Conservation (phyloP, 2,329 filamentous ascomycete species). For the Rhinocladiella similis region DNA sequence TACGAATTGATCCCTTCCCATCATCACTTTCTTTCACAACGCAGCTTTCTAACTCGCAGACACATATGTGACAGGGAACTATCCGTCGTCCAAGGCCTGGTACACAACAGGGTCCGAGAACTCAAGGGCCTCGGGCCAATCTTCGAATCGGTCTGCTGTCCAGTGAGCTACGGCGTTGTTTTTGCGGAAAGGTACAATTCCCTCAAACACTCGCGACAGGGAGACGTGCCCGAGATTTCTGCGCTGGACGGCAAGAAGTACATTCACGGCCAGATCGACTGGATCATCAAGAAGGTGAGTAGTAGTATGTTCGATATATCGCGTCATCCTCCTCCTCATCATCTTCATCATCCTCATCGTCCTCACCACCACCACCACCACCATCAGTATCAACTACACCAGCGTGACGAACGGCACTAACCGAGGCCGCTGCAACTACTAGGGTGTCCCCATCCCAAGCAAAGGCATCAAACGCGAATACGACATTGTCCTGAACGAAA, state of each 20-base stretch:
- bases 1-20: not conserved
- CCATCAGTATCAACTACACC: too few species aligned
- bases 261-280: not conserved
- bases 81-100: not conserved
- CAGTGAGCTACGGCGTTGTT: not conserved
- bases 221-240: not conserved
- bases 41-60: not conserved
- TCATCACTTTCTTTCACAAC: too few species aligned
- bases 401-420: too few species aligned
- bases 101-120: not conserved
- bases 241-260: not conserved
- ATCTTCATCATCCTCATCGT: too few species aligned
- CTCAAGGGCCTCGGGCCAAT: not conserved
- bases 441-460: not conserved
- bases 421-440: too few species aligned
- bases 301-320: too few species aligned
- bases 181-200: not conserved
- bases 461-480: not conserved
- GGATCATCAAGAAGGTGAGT: not conserved
- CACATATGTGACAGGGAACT: not conserved
- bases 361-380: too few species aligned
- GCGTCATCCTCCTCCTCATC: too few species aligned
- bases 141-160: not conserved
- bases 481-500: not conserved
- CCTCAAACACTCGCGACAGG: not conserved